Evolutionary conservation across 2,329 filamentous ascomycete genomes (phyloP), one percentile per base, ranked within the genome.

Genomic region (Nigrospora oryzae): DNA sequence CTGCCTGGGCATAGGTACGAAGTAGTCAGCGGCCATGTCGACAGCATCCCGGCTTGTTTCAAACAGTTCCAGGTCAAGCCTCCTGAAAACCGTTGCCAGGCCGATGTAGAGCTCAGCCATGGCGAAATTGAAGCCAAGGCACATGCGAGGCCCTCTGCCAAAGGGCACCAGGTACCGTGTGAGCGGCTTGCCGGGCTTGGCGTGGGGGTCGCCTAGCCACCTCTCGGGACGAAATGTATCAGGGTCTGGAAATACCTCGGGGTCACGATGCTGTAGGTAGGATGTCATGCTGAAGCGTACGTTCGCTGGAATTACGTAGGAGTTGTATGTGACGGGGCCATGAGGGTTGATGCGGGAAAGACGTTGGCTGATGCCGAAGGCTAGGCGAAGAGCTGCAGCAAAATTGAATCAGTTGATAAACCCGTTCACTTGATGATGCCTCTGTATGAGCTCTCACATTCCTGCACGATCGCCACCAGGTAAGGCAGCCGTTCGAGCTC

Each of bases 11-110:
- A n/a, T n/a, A n/a, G n/a, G n/a, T n/a, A n/a, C n/a, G n/a, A n/a
- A n/a, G n/a, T n/a, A n/a, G n/a, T n/a, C n/a, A n/a, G n/a, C n/a
- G n/a, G n/a, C n/a, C 12, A 56, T 47, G 7, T 56, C 50, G 13
- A 53, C 51, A 30, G 54, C 54, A 12, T 34, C 32, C 2, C 47
- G 40, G 8, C 39, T 47, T 30, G 53, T 55, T 38, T 65, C 56
- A 1, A 55, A 59, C 2, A 66, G 48, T 35, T 58, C 54, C 8
- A 65, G 51, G 6, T 74, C 59, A 44, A 70, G 76, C 32, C 57
- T 59, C 4, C 53, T 56, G 46, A 75, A 65, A 15, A 77, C 45
- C 14, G 70, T 75, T 1, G 72, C 62, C 1, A 64, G 51, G 12
- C 57, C 47, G 50, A 67, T 61, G 44, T 63, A 64, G 5, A 65